A percentile compares a stretch with the other conserved stretches of the same genome.
Conservation (phyloP, 2,329 filamentous ascomycete species). For the Diaporthe sp. region DNA sequence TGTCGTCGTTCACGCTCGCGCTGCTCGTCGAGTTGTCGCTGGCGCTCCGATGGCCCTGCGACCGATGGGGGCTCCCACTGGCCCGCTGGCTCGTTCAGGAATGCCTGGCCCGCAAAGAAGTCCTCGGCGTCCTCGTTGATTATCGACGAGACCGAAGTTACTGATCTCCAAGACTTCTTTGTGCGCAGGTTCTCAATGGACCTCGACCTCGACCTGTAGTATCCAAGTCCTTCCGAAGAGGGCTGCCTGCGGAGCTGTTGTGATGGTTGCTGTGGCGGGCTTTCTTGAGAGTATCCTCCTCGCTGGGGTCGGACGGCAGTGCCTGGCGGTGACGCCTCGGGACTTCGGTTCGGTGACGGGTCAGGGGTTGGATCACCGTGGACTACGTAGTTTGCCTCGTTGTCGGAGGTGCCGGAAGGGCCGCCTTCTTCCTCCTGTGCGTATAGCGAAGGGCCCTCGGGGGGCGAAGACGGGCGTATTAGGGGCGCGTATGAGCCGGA, state of each 20-base stretch:
- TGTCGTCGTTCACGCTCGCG: conserved; percentile 37
- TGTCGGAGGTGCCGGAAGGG: conserved; percentile 55
- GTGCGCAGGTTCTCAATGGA: conserved; percentile 52
- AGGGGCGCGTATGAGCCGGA: conserved; percentile 39
- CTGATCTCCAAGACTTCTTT: conserved; percentile 61
- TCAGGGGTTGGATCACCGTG: conserved; percentile 58
- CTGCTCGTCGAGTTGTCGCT: conserved; percentile 41
- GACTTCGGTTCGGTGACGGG: conserved; percentile 49
- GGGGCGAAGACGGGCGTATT: conserved; percentile 33
- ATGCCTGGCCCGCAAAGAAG: conserved; percentile 56
- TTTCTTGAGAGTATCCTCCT: conserved; percentile 72
- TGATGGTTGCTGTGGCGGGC: conserved; percentile 70
- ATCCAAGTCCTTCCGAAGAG: conserved; percentile 64
- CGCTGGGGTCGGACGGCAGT: conserved; percentile 53
- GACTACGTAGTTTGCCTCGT: conserved; percentile 68
- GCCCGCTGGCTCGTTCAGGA: conserved; percentile 53
- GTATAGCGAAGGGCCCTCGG: conserved; percentile 12
- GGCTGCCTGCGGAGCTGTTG: conserved; percentile 61
- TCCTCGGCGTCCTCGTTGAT: conserved; percentile 64
- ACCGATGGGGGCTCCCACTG: conserved; percentile 39
- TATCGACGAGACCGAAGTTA: conserved; percentile 69
- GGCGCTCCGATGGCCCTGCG: conserved; percentile 41
- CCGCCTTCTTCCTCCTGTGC: conserved; percentile 47
- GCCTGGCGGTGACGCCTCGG: conserved; percentile 51
- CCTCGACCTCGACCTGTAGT: conserved; percentile 65